These are phyloP conservation scores for Backusella luteola DNA, from an alignment of 192 early-diverging fungal species.

Conservation along the genomic window DNA sequence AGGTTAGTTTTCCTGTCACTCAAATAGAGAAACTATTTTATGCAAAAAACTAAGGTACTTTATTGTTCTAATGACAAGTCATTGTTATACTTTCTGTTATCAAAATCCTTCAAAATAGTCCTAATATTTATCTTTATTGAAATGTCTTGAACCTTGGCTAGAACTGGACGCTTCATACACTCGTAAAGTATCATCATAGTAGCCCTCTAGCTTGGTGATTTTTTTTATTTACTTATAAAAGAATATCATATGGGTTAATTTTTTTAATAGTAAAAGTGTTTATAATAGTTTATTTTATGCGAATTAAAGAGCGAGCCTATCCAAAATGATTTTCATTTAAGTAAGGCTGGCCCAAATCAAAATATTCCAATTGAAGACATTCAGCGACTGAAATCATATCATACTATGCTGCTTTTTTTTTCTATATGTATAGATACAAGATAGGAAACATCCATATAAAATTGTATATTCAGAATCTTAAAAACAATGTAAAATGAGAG, in stretches of 20 bases:
- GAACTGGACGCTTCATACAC: not conserved
- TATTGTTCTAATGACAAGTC: not conserved
- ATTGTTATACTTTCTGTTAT: not conserved
- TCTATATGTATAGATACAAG: not conserved
- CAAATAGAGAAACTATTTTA: not conserved
- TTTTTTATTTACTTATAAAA: not conserved
- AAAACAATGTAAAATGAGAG: not conserved
- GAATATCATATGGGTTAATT: not conserved
- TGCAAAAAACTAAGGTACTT: not conserved
- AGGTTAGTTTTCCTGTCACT: not conserved
- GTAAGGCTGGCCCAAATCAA: not conserved
- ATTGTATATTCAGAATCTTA: not conserved
- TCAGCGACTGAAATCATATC: not conserved
- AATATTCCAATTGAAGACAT: not conserved
- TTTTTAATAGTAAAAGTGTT: not conserved
- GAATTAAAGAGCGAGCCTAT: not conserved
- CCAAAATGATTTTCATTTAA: not conserved
- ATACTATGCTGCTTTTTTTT: not conserved
- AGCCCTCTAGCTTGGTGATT: too few species aligned
- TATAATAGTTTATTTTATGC: not conserved
- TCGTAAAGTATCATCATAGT: not conserved
- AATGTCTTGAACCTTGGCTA: not conserved
- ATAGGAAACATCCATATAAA: not conserved
- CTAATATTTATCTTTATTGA: not conserved
- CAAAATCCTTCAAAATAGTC: not conserved